phyloP scores from a whole-genome alignment of 352 stramenopile genomes.

The Phytophthora sp. region DNA sequence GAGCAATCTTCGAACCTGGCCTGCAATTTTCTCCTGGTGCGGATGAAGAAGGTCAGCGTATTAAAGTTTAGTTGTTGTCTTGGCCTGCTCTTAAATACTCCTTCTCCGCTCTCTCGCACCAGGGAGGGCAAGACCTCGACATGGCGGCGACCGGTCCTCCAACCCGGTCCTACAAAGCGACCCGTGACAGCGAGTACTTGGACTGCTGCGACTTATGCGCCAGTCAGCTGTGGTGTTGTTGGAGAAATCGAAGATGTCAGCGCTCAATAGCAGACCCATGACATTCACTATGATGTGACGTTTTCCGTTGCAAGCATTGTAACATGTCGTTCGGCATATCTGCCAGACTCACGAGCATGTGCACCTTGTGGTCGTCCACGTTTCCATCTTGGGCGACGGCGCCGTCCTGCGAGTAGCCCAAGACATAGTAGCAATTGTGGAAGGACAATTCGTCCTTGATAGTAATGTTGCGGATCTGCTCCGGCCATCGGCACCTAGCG shows the following conservation, averaged over 20 bases:
- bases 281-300: slow-evolving; percentile 37
- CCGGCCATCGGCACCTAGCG: slow-evolving; percentile 50
- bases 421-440: slow-evolving; percentile 49
- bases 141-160: too few relatives aligned
- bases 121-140: too few relatives aligned
- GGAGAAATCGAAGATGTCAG: slow-evolving; percentile 43
- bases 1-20: too few relatives aligned
- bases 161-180: too few relatives aligned
- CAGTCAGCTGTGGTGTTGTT: slow-evolving; percentile 23
- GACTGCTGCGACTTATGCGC: slow-evolving; percentile 35
- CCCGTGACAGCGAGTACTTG: slow-evolving; percentile 50
- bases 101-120: too few relatives aligned
- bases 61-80: too few relatives aligned
- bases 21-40: too few relatives aligned
- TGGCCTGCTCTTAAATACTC: too few relatives aligned
- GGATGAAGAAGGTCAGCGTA: too few relatives aligned
- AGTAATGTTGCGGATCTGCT: slow-evolving; percentile 44
- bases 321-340: slow-evolving; percentile 59
- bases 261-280: slow-evolving; percentile 37
- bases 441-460: slow-evolving; percentile 40
- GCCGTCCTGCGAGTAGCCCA: slow-evolving; percentile 52
- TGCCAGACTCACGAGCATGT: slow-evolving; percentile 49
- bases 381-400: slow-evolving; percentile 51
- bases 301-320: slow-evolving; percentile 43
- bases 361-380: slow-evolving; percentile 58